These are phyloP conservation scores for Salix arbutifolia DNA, from an alignment of 345 rosid species.

Conservation along the genomic window DNA sequence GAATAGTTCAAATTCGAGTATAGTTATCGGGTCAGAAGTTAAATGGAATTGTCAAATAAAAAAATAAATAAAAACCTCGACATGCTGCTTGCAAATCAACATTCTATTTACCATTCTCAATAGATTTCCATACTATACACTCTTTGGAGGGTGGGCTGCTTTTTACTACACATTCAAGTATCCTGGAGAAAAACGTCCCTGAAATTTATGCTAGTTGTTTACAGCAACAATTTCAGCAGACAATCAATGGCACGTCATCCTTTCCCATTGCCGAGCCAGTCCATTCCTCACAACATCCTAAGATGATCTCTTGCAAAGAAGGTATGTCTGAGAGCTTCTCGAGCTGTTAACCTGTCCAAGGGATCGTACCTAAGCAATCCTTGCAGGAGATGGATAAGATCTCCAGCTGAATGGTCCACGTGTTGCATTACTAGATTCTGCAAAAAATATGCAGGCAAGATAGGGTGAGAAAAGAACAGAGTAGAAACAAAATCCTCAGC, in stretches of 20 bases:
- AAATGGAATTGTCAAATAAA: neutral
- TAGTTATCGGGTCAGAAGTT: too few species aligned
- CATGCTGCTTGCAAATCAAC: neutral
- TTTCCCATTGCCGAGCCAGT: neutral
- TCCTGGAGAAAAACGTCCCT: too few species aligned
- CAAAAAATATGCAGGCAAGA: neutral
- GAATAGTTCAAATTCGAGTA: too few species aligned
- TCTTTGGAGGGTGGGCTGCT: neutral
- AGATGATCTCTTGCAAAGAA: conserved; percentile 21
- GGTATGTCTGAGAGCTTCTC: conserved; percentile 27
- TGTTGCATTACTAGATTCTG: conserved; percentile 34
- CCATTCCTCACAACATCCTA: conserved; percentile 6
- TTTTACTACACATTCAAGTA: too few species aligned
- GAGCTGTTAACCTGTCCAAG: conserved; percentile 25
- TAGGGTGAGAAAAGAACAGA: neutral
- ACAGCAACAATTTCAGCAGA: neutral
- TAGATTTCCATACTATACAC: neutral
- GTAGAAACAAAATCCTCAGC: neutral
- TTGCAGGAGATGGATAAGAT: conserved; percentile 27
- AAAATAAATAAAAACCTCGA: neutral
- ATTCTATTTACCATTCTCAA: neutral
- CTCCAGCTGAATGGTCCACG: conserved; percentile 36
- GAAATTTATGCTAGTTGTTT: neutral
- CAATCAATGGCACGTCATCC: neutral
- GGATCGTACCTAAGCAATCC: conserved; percentile 30